Percentiles rank a stretch among this genome's conserved stretches.
These are phyloP conservation scores for Coemansia sp. DNA, from an alignment of 192 early-diverging fungal genomes.

Conservation along the genomic window DNA sequence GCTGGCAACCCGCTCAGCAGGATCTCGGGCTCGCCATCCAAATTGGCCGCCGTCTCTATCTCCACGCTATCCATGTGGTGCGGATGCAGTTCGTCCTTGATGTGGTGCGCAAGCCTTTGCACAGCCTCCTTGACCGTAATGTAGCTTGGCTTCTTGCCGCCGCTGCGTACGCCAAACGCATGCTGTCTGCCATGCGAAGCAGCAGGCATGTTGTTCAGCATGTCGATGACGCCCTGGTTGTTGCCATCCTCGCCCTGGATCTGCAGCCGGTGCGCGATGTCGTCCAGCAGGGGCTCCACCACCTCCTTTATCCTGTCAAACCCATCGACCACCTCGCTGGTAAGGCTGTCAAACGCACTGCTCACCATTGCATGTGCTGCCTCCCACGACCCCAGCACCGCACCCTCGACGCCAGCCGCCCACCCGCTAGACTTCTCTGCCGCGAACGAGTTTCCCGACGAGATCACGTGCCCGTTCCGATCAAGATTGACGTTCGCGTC, in stretches of 20 bases:
- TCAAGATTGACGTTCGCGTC: conserved; percentile 63
- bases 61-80: conserved; percentile 32
- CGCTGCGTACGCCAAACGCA: conserved; percentile 10
- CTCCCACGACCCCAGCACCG: conserved; percentile 41
- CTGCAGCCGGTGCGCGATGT: conserved; percentile 23
- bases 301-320: conserved; percentile 29
- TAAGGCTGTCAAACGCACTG: conserved; percentile 26
- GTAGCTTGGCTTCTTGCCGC: conserved; percentile 16
- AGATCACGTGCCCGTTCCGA: conserved; percentile 34
- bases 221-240: conserved; percentile 21
- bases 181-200: conserved; percentile 7
- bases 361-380: conserved; percentile 30
- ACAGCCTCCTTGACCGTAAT: conserved; percentile 67
- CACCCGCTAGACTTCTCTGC: conserved; percentile 4
- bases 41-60: conserved; percentile 19
- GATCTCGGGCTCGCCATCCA: conserved; percentile 43
- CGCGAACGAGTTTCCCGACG: conserved; percentile 47
- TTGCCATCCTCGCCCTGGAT: conserved; percentile 18
- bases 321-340: conserved; percentile 20
- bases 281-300: conserved; percentile 11
- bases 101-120: conserved; percentile 58
- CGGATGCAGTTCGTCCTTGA: conserved; percentile 58
- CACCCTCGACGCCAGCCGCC: conserved; percentile 20
- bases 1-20: conserved; percentile 23
- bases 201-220: not conserved